These are phyloP conservation scores for Ceratonia siliqua DNA, from an alignment of 306 rosid species.

Conservation along the genomic window DNA sequence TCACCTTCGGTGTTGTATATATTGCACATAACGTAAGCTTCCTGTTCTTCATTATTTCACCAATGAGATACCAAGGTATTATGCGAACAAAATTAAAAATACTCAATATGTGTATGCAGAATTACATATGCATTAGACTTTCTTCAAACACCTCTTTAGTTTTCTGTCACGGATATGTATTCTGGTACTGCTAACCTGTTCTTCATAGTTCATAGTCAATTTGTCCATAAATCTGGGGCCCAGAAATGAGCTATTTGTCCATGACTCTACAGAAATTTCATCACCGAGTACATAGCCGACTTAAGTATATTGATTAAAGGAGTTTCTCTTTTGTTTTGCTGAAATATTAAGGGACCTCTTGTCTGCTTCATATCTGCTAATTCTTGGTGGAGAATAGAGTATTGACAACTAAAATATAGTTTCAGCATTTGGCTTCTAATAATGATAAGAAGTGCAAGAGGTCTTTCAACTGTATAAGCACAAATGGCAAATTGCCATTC, in stretches of 20 bases:
- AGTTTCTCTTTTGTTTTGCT: not conserved
- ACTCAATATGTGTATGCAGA: not conserved
- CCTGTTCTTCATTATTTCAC: constrained; percentile 4
- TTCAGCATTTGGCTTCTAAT: not conserved
- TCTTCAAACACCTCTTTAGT: not conserved
- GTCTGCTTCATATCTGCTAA: not conserved
- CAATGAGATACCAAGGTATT: not conserved
- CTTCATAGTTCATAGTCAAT: not conserved
- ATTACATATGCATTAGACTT: constrained; percentile 1
- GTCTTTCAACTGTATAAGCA: not conserved
- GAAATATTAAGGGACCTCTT: not conserved
- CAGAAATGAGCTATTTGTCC: not conserved
- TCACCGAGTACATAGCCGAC: not conserved
- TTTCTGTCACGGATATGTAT: no score
- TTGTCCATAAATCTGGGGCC: not conserved
- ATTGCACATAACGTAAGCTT: not conserved
- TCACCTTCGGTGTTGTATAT: no score
- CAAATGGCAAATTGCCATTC: not conserved
- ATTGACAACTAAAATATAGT: not conserved
- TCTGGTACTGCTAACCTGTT: not conserved
- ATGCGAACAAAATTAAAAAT: not conserved
- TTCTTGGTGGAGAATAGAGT: not conserved
- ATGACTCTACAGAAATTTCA: not conserved
- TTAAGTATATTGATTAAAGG: no score
- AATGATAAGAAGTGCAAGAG: not conserved